Percentiles rank a stretch among this genome's conserved stretches.
These are phyloP conservation scores for Antrodiella citrinella DNA, from an alignment of 768 basidiomycete genomes.

Conservation along the genomic window DNA sequence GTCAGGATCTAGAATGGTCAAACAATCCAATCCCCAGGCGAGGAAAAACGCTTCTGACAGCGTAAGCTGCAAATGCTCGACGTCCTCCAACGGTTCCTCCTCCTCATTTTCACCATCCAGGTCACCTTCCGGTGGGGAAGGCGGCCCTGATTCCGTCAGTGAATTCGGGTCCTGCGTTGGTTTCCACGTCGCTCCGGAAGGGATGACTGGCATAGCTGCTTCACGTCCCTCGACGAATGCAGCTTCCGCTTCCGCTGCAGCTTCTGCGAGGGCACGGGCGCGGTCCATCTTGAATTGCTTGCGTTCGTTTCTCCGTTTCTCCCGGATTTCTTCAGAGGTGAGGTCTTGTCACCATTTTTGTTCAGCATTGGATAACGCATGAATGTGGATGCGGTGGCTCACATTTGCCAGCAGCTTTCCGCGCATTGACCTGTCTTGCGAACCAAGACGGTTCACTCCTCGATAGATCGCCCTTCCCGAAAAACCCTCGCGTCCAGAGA, in stretches of 20 bases:
- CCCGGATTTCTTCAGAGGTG: conserved; percentile 89
- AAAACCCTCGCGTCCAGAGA: conserved; percentile 89
- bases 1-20: conserved; percentile 57
- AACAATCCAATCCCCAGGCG: conserved; percentile 74
- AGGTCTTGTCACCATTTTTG: conserved; percentile 30
- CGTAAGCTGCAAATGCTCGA: conserved; percentile 89
- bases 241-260: conserved; percentile 71
- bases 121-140: conserved; percentile 19
- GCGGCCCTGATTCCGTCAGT: conserved; percentile 13
- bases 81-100: conserved; percentile 52
- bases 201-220: conserved; percentile 54
- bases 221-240: conserved; percentile 68
- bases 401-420: conserved; percentile 47
- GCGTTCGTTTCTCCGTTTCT: conserved; percentile 78
- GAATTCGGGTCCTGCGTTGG: conserved; percentile 28
- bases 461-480: conserved; percentile 93
- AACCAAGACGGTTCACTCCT: conserved; percentile 95
- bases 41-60: conserved; percentile 88
- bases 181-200: conserved; percentile 78
- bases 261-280: conserved; percentile 77
- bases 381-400: conserved; percentile 1
- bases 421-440: conserved; percentile 63
- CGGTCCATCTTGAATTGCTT: conserved; percentile 91
- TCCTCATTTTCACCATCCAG: conserved; percentile 32
- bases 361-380: background rate